Evolutionary conservation across 805 yeast species (phyloP).

Genomic region (Wickerhamomyces xylosicus): DNA sequence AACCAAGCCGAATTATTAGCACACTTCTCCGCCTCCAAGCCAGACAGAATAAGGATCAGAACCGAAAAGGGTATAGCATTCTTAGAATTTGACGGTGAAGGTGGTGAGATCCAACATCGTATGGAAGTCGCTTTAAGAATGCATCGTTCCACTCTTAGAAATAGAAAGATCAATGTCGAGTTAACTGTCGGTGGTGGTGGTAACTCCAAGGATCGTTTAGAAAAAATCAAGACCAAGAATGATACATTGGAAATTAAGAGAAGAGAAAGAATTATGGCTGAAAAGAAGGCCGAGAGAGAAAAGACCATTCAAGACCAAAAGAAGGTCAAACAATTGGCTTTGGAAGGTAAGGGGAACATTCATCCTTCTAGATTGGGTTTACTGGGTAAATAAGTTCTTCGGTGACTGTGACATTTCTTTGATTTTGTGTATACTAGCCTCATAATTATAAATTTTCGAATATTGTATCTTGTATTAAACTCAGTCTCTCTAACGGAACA

Average conservation of each 20-base stretch:
- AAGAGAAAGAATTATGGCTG: slow-evolving; percentile 39
- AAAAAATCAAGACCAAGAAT: slow-evolving; percentile 73
- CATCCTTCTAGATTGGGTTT: slow-evolving; percentile 58
- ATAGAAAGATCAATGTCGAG: slow-evolving; percentile 86
- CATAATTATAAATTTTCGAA: too few species aligned
- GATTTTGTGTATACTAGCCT: too few species aligned
- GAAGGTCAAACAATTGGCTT: slow-evolving; percentile 17
- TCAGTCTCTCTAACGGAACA: too few species aligned
- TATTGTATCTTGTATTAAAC: too few species aligned
- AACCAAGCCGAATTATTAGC: slow-evolving; percentile 48
- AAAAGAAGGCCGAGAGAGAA: slow-evolving; percentile 28
- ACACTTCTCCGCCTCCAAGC: slow-evolving; percentile 68
- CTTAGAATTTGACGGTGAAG: slow-evolving; percentile 59
- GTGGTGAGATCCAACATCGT: slow-evolving; percentile 55
- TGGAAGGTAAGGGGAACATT: slow-evolving; percentile 16
- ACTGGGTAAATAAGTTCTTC: not conserved
- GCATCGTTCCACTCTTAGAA: slow-evolving; percentile 64
- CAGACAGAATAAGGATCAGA: slow-evolving; percentile 71
- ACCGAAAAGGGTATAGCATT: slow-evolving; percentile 87
- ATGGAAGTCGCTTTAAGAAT: slow-evolving; percentile 79
- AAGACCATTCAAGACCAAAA: slow-evolving; percentile 12
- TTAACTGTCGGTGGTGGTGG: slow-evolving; percentile 99
- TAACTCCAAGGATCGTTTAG: slow-evolving; percentile 55
- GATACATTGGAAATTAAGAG: slow-evolving; percentile 65
- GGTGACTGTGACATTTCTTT: too few species aligned